Base-by-base conservation (phyloP, 2,329 filamentous ascomycete genomes). In the Calonectria naviculata region DNA sequence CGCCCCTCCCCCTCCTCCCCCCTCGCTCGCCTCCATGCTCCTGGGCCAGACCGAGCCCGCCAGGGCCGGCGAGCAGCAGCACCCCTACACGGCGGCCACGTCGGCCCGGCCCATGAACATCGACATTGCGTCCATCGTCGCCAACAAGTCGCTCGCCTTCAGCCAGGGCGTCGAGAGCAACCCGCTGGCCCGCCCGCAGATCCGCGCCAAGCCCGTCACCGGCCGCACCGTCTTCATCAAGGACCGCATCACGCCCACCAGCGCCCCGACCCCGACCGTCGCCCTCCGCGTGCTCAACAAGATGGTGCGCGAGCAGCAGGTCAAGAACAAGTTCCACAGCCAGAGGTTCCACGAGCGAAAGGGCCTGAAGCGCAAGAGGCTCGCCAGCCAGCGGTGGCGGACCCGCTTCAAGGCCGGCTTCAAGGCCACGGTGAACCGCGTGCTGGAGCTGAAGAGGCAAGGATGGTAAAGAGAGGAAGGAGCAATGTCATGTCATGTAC, bases 331-430 rank as follows among this genome's bases (percentile, higher is more conserved):
- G 76, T 86, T 86, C 65, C 81, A 82, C 24, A 81, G 77, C 73
- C 94, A 97, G 83, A 86, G 87, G 73, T 94, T 91, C 78, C 93
- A 97, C 82, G 94, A 97, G 86, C 85, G 94, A 56, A 88, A 89
- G 0, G 94, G 94, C 2, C 78, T 94, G 78, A 95, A 93, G 89
- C 88, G 92, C 83, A 97, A 97, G 90, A 89, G 94, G 78, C 83
- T 95, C 76, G 86, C 85, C 81, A 91, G 89, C 71, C 86, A 92
- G 86, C 87, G 94, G 72, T 95, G 93, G 92, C 88, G 90, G 81
- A 84, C 76, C 73, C 89, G 90, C 71, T 97, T 96, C 83, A 91
- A 90, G 86, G 81, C 82, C 36, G 92, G 91, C 5, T 95, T 97
- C 83, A 87, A 86, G 81, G 88, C 88, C 6, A 89, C 91, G 13